These are phyloP conservation scores for Immersiporthe knoxdaviesiana DNA, from an alignment of 2,329 filamentous ascomycete species.

Conservation along the genomic window DNA sequence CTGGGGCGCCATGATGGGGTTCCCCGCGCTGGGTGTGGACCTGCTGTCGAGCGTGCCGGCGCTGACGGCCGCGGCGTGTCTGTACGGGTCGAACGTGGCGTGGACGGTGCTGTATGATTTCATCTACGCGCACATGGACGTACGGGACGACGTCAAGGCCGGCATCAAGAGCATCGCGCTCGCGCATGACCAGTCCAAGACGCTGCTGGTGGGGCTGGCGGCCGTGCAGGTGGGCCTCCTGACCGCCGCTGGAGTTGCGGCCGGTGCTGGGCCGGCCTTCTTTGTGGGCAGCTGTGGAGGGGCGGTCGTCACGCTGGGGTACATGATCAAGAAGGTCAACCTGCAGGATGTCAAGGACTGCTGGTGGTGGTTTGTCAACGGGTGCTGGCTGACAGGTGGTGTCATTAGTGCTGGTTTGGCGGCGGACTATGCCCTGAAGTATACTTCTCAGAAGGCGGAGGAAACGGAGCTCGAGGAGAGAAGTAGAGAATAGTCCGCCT, in stretches of 20 bases:
- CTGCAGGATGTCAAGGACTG: conserved; percentile 68
- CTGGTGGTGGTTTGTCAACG: conserved; percentile 79
- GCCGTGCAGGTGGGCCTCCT: conserved; percentile 71
- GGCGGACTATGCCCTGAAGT: conserved; percentile 61
- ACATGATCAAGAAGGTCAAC: conserved; percentile 71
- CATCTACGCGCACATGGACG: conserved; percentile 92
- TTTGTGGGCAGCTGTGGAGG: conserved; percentile 70
- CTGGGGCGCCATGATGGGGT: conserved; percentile 88
- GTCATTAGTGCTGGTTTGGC: conserved; percentile 62
- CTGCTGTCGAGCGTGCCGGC: conserved; percentile 67
- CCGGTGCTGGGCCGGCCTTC: conserved; percentile 70
- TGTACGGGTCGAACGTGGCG: conserved; percentile 79
- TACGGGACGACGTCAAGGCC: conserved; percentile 81
- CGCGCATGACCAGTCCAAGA: conserved; percentile 79
- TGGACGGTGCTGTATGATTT: conserved; percentile 93
- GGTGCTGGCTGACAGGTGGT: conserved; percentile 70
- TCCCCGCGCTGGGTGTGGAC: conserved; percentile 79
- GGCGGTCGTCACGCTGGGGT: conserved; percentile 60
- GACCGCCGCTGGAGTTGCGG: conserved; percentile 68
- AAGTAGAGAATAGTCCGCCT: conserved; percentile 5
- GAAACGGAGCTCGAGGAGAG: conserved; percentile 3
- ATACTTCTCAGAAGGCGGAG: conserved; percentile 39
- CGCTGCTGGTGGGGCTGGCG: conserved; percentile 72
- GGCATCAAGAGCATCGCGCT: conserved; percentile 89
- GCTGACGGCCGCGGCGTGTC: conserved; percentile 64